phyloP scores from a whole-genome alignment of 176 grass and related monocot species.

The Eragrostis curvula region DNA sequence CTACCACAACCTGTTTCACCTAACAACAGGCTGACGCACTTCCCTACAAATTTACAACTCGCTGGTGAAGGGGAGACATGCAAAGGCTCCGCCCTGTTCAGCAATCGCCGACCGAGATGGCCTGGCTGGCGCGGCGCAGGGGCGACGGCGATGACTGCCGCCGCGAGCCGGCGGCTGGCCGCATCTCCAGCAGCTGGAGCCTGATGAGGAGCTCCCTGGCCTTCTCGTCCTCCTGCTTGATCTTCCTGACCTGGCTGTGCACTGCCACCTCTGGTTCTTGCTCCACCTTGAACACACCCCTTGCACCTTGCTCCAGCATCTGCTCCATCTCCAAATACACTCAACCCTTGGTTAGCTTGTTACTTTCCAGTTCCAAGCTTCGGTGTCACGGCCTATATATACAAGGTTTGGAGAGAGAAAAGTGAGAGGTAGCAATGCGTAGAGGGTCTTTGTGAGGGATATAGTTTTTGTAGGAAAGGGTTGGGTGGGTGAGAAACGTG shows the following conservation, averaged over 20 bases:
- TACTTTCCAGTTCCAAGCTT: background rate
- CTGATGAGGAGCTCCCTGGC: conserved; percentile 47
- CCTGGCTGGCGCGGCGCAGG: conserved; percentile 25
- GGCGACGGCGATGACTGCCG: conserved; percentile 44
- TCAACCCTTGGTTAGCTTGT: background rate
- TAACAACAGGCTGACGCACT: background rate
- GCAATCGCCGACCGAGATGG: conserved; percentile 54
- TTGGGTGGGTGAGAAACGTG: conserved; percentile 52
- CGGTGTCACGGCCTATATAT: conserved; percentile 1
- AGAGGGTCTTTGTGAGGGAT: conserved; percentile 4
- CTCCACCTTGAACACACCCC: background rate
- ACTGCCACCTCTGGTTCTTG: conserved; percentile 37
- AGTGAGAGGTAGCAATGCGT: background rate
- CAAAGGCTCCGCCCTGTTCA: background rate
- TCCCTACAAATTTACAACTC: conserved; percentile 21
- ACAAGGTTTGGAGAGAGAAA: background rate
- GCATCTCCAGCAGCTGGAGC: conserved; percentile 46
- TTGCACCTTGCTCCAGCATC: conserved; percentile 21
- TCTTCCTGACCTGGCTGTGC: conserved; percentile 72
- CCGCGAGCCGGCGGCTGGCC: conserved; percentile 22
- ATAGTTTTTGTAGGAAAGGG: conserved; percentile 18
- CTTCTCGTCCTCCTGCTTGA: conserved; percentile 75
- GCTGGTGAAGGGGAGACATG: background rate
- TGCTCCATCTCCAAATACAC: conserved; percentile 25
- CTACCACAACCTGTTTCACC: background rate